Evolutionary conservation across 768 basidiomycete genomes (phyloP).

Genomic region (Leccinellum luteum): DNA sequence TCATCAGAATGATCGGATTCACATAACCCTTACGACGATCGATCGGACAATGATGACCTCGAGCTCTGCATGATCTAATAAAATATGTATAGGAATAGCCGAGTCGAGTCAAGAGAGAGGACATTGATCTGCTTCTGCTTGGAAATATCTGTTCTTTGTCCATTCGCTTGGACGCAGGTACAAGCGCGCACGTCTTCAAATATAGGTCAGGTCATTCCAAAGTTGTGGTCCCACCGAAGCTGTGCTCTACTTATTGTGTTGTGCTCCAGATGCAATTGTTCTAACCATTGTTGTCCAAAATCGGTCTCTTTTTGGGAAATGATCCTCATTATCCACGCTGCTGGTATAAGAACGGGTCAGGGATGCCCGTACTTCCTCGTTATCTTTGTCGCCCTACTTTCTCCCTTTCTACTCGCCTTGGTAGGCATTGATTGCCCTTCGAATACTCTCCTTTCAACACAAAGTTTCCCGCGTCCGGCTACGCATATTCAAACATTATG

Average conservation of each 20-base stretch:
- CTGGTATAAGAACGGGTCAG: constrained; percentile 18
- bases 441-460: constrained; percentile 1
- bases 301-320: not conserved
- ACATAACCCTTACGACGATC: too few species aligned
- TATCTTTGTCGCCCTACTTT: not conserved
- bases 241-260: constrained; percentile 13
- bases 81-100: too few species aligned
- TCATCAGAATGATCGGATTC: too few species aligned
- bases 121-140: too few species aligned
- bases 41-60: too few species aligned
- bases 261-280: constrained; percentile 11
- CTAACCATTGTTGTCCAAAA: constrained; percentile 16
- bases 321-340: not conserved
- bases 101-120: too few species aligned
- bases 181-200: not conserved
- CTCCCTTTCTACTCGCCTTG: constrained; percentile 5
- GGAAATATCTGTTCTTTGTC: too few species aligned
- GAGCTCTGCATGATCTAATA: too few species aligned
- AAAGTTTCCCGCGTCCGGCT: constrained; percentile 1
- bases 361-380: not conserved
- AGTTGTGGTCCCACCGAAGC: not conserved
- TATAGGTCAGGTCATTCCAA: not conserved
- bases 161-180: not conserved
- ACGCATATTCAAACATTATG: constrained; percentile 23
- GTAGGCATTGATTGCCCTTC: constrained; percentile 9